phyloP scores from a whole-genome alignment of 495 filamentous ascomycete genomes.

The Apiosordaria backusii region DNA sequence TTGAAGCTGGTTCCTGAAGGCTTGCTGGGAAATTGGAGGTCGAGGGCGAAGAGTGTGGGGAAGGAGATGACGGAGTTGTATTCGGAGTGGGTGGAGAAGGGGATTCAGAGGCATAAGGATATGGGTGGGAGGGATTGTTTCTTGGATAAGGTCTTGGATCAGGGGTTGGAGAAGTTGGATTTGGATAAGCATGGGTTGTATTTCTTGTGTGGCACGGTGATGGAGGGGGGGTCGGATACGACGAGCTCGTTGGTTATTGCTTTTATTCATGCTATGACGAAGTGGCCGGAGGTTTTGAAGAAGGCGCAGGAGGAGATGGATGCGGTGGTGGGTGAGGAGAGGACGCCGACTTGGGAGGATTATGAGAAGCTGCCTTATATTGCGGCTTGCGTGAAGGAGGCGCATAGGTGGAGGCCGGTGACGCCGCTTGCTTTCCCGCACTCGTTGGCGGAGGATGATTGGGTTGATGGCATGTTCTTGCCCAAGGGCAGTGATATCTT shows the following conservation, averaged over 20 bases:
- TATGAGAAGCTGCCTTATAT: conserved; percentile 42
- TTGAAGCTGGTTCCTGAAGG: conserved; percentile 43
- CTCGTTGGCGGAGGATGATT: conserved; percentile 34
- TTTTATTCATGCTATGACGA: conserved; percentile 45
- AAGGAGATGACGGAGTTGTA: conserved; percentile 45
- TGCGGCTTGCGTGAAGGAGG: conserved; percentile 39
- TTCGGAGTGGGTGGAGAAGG: conserved; percentile 20
- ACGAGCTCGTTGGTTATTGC: conserved; percentile 33
- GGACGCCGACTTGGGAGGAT: conserved; percentile 39
- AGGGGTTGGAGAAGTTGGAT: conserved; percentile 34
- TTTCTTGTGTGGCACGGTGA: conserved; percentile 38
- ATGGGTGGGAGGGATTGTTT: conserved; percentile 29
- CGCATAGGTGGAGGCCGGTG: conserved; percentile 38
- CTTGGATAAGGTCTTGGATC: conserved; percentile 45
- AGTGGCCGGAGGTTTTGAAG: conserved; percentile 38
- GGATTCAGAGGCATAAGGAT: conserved; percentile 18
- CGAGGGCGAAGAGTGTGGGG: conserved; percentile 35
- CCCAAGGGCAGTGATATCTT: conserved; percentile 43
- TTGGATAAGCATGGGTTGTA: conserved; percentile 38
- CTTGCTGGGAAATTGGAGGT: conserved; percentile 40
- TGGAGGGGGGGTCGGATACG: conserved; percentile 52
- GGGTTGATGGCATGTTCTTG: conserved; percentile 40
- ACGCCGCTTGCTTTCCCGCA: conserved; percentile 34
- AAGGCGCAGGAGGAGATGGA: conserved; percentile 29
- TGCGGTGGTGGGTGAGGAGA: conserved; percentile 29